Evolutionary conservation across 2,329 filamentous ascomycete genomes (phyloP), one percentile per base, ranked within the genome.

Genomic region (Didymella segeticola): DNA sequence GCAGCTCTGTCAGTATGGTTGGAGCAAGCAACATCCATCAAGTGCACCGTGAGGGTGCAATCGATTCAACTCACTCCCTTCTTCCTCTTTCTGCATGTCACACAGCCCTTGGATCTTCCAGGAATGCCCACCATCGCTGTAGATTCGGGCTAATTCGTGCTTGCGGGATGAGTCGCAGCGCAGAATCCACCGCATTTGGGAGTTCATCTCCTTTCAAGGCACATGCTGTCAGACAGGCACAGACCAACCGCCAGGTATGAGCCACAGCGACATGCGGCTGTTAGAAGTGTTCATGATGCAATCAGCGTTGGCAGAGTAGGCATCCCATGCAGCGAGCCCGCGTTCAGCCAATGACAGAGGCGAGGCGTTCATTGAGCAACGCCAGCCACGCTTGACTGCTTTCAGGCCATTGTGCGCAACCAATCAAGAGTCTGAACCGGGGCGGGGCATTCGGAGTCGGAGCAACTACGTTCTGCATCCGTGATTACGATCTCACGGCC

Each of bases 61-160:
- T 22, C 5, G 26, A 5, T 10, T 14, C 11, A 49, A 69, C 79
- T 59, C 74, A 85, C 84, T 68, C 84, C 85, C 56, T 86, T 84
- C 69, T 85, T 79, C 45, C 84, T 63, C 25, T 57, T 63, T 22
- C 69, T 48, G 41, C 70, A 73, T 1, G 66, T 71, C 12, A 63
- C 55, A 47, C 70, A 73, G 3, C 67, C 70, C 43, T 73, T 72
- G 7, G 70, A 73, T 33, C 70, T 58, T 10, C 70, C 70, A 11
- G 67, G 54, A n/a, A 69, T 56, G 15, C 64, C 64, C 1, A 67
- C 64, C 64, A 67, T 67, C 20, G 37, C 45, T 17, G 14, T 19
- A 20, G 20, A 29, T 47, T 33, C 25, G n/a, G 23, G 17, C 38
- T 38, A 30, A 19, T 5, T 41, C 11, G 27, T 14, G 38, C 39